Evolutionary conservation across 1,139 yeast species (phyloP).

Genomic region (Scheffersomyces stambukii): DNA sequence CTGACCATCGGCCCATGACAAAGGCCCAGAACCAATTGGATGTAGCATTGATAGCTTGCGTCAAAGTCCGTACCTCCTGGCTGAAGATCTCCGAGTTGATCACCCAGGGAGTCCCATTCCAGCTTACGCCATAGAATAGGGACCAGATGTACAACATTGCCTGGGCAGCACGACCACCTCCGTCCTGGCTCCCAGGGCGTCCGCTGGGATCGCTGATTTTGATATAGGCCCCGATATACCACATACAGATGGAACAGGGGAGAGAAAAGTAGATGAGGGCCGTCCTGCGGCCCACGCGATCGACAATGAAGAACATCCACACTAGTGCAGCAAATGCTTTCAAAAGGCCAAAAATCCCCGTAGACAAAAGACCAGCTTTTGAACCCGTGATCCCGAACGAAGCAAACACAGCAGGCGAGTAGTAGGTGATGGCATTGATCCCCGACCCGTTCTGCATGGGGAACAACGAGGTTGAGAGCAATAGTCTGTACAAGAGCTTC

Average conservation of each 20-base stretch:
- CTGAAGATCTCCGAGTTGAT: slow-evolving; percentile 44
- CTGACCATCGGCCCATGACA: slow-evolving; percentile 43
- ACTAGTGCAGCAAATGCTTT: slow-evolving; percentile 41
- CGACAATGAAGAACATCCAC: slow-evolving; percentile 45
- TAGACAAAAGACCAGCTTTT: slow-evolving; percentile 47
- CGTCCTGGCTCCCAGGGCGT: slow-evolving; percentile 15
- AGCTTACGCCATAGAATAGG: slow-evolving; percentile 35
- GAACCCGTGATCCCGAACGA: slow-evolving; percentile 28
- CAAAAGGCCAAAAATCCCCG: slow-evolving; percentile 56
- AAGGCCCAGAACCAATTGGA: slow-evolving; percentile 50
- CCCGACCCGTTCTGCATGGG: slow-evolving; percentile 33
- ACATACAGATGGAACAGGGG: slow-evolving; percentile 47
- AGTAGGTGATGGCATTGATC: slow-evolving; percentile 31
- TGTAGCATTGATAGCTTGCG: slow-evolving; percentile 42
- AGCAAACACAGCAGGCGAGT: slow-evolving; percentile 29
- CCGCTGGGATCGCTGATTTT: slow-evolving; percentile 35
- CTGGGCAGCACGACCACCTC: slow-evolving; percentile 47
- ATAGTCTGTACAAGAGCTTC: slow-evolving; percentile 21
- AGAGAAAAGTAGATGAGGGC: slow-evolving; percentile 38
- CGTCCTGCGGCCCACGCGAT: slow-evolving; percentile 43
- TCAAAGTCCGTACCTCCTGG: slow-evolving; percentile 36
- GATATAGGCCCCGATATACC: slow-evolving; percentile 48
- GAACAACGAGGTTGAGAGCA: slow-evolving; percentile 25
- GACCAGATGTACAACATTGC: slow-evolving; percentile 49
- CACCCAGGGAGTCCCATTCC: slow-evolving; percentile 51